Base-by-base conservation (phyloP, 2,329 filamentous ascomycete species). In the Camillea tinctor region DNA sequence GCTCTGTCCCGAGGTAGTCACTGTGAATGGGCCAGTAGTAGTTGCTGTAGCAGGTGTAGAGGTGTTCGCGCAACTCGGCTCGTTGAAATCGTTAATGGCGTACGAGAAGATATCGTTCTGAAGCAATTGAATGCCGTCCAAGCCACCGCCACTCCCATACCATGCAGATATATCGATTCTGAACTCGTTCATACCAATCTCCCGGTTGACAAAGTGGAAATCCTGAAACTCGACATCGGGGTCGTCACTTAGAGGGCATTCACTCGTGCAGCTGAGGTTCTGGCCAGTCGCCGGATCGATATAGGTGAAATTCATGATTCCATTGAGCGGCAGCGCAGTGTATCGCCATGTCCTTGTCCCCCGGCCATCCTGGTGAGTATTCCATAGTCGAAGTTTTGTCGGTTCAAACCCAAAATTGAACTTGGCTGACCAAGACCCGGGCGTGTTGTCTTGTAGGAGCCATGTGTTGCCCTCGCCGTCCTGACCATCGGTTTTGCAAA, bases 271-370 rank as follows among this genome's bases (percentile, higher is more conserved):
- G 59, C 84, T 88, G 26, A 80, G 77, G 58, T 88, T 88, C 55
- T 84, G 78, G 23, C 90, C 89, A 1, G 86, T 90, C 48, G 73
- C 79, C 22, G 90, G 88, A 70, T 98, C 92, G 64, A 88, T 88
- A 69, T 95, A 98, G 44, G 93, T 96, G 71, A 99, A 83, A 76
- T 98, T 97, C 88, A 99, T 91, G 73, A 99, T 97, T 56, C 95
- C 95, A 64, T 91, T 88, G 70, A 94, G 86, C 4, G 94, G 93
- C 60, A 94, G 79, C 19, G 93, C 91, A 21, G 91, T 92, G 72
- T 92, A 96, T 60, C 93, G 87, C 79, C 92, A 99, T 0, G 89
- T 91, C 77, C 91, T 91, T 26, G 93, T 97, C 26, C 95, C 93
- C 65, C 93, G 88, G 55, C 91, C 92, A 68, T 95, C 87, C 56